Conservation (phyloP, 768 basidiomycete genomes). For the Lactarius vividus region DNA sequence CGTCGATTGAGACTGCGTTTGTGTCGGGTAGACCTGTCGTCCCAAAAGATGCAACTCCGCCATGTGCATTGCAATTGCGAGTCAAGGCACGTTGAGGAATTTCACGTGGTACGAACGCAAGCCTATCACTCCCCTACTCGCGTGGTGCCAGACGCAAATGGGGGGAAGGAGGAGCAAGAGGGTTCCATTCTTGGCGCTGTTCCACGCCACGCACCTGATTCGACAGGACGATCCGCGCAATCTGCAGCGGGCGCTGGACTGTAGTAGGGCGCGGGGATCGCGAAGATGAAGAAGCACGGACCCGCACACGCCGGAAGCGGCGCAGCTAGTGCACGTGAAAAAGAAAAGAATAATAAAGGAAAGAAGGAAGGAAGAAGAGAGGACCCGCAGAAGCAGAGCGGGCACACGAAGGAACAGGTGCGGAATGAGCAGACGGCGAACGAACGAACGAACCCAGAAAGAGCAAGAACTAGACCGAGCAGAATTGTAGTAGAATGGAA, state of each 20-base stretch:
- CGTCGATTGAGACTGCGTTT: neutral
- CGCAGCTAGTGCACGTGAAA: constrained; percentile 17
- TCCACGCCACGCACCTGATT: constrained; percentile 6
- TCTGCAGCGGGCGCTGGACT: constrained; percentile 10
- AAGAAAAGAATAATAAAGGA: neutral
- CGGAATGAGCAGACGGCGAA: constrained; percentile 3
- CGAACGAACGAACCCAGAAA: constrained; percentile 7
- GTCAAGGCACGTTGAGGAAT: neutral
- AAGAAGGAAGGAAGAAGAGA: neutral
- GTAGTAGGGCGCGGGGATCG: constrained; percentile 15
- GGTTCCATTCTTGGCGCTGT: constrained; percentile 13
- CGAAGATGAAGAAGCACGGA: constrained; percentile 21
- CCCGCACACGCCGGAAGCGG: constrained; percentile 20
- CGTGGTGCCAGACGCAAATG: neutral
- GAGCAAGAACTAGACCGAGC: constrained; percentile 10
- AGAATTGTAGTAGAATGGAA: constrained; percentile 17
- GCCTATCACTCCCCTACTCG: constrained; percentile 18
- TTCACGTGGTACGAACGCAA: constrained; percentile 3
- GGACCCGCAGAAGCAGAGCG: constrained; percentile 2
- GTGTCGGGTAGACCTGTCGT: neutral
- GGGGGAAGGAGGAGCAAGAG: neutral
- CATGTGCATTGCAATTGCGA: neutral
- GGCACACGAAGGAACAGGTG: neutral
- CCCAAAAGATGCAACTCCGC: neutral
- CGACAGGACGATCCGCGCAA: constrained; percentile 20